These are phyloP conservation scores for Panicum virgatum DNA, from an alignment of 202 grass and related monocot species.

Conservation along the genomic window DNA sequence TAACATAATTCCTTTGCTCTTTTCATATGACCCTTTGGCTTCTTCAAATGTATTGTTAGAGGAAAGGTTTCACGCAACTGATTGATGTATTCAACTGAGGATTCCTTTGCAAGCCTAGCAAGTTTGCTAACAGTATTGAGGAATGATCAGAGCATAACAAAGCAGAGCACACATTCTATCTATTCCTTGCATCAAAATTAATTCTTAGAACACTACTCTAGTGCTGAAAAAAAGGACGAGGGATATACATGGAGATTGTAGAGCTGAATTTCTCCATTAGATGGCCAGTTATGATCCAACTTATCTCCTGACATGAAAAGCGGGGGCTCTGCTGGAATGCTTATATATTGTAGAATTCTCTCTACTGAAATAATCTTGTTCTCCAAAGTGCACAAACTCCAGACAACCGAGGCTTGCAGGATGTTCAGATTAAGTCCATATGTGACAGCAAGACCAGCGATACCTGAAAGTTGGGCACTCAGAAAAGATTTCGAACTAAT, in stretches of 20 bases:
- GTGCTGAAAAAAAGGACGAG: not conserved
- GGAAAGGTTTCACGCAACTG: too few relatives aligned
- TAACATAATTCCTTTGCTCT: not conserved
- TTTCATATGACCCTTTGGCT: not conserved
- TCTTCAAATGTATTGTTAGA: not conserved
- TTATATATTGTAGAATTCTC: constrained; percentile 70
- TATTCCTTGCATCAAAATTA: not conserved
- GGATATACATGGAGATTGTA: constrained; percentile 49
- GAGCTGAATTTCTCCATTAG: constrained; percentile 65
- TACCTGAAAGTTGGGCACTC: constrained; percentile 43
- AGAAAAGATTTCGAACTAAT: not conserved
- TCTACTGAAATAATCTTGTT: constrained; percentile 75
- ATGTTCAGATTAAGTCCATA: constrained; percentile 77
- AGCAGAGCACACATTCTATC: not conserved
- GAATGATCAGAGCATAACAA: not conserved
- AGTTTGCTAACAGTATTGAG: too few relatives aligned
- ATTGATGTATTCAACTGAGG: too few relatives aligned
- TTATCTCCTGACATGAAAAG: constrained; percentile 44
- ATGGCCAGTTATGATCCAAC: constrained; percentile 50
- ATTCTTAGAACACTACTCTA: not conserved
- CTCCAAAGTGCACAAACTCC: constrained; percentile 58
- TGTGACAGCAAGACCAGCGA: constrained; percentile 75
- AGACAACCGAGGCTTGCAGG: constrained; percentile 46
- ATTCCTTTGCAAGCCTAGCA: too few relatives aligned
- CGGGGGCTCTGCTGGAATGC: constrained; percentile 66